Evolutionary conservation across 176 grass and related monocot species (phyloP).

Genomic region (Oryza meyeriana): DNA sequence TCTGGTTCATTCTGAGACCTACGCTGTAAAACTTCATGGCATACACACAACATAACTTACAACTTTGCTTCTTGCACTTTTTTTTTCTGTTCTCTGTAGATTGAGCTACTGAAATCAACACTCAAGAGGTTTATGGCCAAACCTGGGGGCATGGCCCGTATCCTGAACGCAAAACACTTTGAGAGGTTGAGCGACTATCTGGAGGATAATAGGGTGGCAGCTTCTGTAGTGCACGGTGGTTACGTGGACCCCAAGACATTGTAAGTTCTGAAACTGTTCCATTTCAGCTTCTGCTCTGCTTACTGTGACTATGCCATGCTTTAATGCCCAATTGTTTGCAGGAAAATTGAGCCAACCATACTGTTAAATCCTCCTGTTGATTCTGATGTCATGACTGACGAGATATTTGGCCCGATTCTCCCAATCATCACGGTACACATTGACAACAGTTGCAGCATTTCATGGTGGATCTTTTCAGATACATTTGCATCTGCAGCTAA

Average conservation of each 20-base stretch:
- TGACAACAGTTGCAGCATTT: background rate
- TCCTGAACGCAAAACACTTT: slow-evolving; percentile 65
- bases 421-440: slow-evolving; percentile 62
- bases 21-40: background rate
- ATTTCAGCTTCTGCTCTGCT: background rate
- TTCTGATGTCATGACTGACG: slow-evolving; percentile 70
- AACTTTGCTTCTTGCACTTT: background rate
- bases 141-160: slow-evolving; percentile 46
- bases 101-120: slow-evolving; percentile 63
- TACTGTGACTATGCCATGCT: background rate
- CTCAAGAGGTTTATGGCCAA: slow-evolving; percentile 44
- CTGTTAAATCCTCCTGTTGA: slow-evolving; percentile 68
- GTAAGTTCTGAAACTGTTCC: slow-evolving; percentile 25
- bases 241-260: slow-evolving; percentile 43
- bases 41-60: background rate
- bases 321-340: slow-evolving; percentile 10
- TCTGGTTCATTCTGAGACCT: background rate
- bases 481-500: background rate
- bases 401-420: slow-evolving; percentile 83
- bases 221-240: slow-evolving; percentile 72
- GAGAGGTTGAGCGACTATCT: slow-evolving; percentile 51
- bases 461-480: background rate
- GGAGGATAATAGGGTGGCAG: slow-evolving; percentile 50
- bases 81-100: slow-evolving; percentile 33
- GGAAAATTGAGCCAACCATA: slow-evolving; percentile 73